Conservation (phyloP, 2,329 filamentous ascomycete species). For the Arthrobotrys musiformis region DNA sequence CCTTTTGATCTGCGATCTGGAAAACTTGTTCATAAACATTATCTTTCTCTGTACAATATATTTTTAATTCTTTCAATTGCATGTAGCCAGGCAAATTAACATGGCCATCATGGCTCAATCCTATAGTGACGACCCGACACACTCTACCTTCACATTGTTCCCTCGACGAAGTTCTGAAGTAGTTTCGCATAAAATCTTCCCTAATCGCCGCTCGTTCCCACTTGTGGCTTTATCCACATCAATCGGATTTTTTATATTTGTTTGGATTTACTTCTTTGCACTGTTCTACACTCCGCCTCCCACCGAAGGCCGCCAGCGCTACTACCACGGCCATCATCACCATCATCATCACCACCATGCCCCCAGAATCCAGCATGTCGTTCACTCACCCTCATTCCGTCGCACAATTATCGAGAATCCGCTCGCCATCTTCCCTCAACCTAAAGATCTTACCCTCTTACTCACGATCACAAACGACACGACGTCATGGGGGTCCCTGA, state of each 20-base stretch:
- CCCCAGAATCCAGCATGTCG: conserved; percentile 1
- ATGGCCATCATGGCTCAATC: background rate
- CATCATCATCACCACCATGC: background rate
- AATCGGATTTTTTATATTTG: background rate
- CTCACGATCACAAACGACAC: conserved; percentile 38
- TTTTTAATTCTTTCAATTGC: background rate
- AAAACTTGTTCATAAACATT: background rate
- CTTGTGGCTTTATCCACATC: background rate
- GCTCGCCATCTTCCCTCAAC: background rate
- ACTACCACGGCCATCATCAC: background rate
- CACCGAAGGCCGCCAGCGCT: background rate
- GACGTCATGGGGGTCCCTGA: conserved; percentile 24
- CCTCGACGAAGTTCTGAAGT: background rate
- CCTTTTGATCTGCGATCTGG: background rate
- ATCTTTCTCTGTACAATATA: background rate
- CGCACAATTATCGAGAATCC: conserved; percentile 14
- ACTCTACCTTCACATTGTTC: background rate
- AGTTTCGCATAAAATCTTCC: background rate
- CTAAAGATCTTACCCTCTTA: conserved; percentile 16
- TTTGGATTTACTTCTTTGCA: background rate
- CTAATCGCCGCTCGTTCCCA: background rate
- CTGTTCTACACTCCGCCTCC: background rate
- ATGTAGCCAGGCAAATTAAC: background rate
- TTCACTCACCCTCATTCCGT: background rate
- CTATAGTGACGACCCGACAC: background rate